Evolutionary conservation across 2,329 filamentous ascomycete genomes (phyloP), one percentile per base, ranked within the genome.

Genomic region (Claviceps humidiphila): DNA sequence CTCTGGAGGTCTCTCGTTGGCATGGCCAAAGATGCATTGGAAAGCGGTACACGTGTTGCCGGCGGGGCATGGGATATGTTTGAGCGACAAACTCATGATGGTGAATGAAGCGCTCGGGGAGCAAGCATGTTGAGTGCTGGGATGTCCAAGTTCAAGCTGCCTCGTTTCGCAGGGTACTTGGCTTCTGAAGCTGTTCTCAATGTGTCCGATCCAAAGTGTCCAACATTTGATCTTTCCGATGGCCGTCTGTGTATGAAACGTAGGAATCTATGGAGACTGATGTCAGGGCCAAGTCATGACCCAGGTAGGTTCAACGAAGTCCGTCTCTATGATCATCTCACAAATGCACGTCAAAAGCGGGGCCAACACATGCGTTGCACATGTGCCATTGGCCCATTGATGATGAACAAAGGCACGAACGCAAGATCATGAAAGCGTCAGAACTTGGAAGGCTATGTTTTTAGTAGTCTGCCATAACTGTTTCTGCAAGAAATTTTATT

Each of bases 21-120:
- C 63, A 57, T 76, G 73, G 30, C 71, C 71, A 57, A 77, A 77
- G 41, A 77, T 68, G 58, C 74, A 77, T 54, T 71, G 66, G 57
- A 74, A 75, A 16, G 74, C 73, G 8, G 68, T 73, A 58, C 74
- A 77, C 2, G 55, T 64, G 47, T 69, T 65, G 49, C 74, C 74
- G 20, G 72, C 73, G 5, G 74, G 74, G 57, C 74, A 77, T 9
- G 73, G 72, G 47, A 77, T 71, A 54, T 69, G 70, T 58, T 75
- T 76, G 55, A 77, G 71, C 47, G 62, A 59, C 53, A 71, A 55
- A 54, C 67, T 68, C 68, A 70, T 70, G 43, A n/a, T 53, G 51
- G 20, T 3, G 22, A 40, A 50, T 41, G 30, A 48, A 20, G 38
- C 17, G 8, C 26, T 20, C 14, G 17, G 20, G 37, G 14, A 43